Evolutionary conservation across 192 early-diverging fungal genomes (phyloP).

Genomic region (Phlyctochytrium bullatum): DNA sequence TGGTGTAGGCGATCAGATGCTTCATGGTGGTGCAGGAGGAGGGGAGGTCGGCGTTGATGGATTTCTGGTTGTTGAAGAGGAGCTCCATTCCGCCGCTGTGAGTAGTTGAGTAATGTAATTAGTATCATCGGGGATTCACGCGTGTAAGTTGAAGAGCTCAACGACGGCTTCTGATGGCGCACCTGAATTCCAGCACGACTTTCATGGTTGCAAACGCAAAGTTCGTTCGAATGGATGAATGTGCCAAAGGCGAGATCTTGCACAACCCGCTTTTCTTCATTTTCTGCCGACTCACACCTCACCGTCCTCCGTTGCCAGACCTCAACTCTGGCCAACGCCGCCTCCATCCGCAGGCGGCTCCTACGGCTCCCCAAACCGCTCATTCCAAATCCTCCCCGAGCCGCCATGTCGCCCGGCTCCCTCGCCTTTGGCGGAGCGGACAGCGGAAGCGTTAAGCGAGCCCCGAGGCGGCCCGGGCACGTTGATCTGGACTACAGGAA

Average conservation of each 20-base stretch:
- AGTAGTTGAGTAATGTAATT: too few species aligned
- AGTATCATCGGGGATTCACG: too few species aligned
- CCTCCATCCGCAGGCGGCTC: not conserved
- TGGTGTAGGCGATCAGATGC: conserved; percentile 71
- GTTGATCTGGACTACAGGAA: conserved; percentile 35
- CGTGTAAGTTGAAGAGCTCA: too few species aligned
- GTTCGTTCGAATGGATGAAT: too few species aligned
- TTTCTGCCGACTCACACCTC: too few species aligned
- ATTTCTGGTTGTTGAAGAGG: conserved; percentile 75
- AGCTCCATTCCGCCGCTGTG: conserved; percentile 86
- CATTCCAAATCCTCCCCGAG: not conserved
- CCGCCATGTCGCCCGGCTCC: not conserved
- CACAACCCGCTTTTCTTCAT: too few species aligned
- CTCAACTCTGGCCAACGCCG: too few species aligned
- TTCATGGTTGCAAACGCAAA: too few species aligned
- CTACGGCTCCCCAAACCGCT: conserved; percentile 2
- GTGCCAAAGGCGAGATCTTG: too few species aligned
- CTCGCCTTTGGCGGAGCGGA: not conserved
- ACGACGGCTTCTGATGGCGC: too few species aligned
- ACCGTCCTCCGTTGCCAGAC: too few species aligned
- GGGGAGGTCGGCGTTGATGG: conserved; percentile 30
- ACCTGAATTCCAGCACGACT: not conserved
- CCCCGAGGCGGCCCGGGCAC: conserved; percentile 7
- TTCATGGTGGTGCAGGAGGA: conserved; percentile 48
- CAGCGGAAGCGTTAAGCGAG: not conserved